Base-by-base conservation (phyloP, 345 rosid species). In the Salix koriyanagi region DNA sequence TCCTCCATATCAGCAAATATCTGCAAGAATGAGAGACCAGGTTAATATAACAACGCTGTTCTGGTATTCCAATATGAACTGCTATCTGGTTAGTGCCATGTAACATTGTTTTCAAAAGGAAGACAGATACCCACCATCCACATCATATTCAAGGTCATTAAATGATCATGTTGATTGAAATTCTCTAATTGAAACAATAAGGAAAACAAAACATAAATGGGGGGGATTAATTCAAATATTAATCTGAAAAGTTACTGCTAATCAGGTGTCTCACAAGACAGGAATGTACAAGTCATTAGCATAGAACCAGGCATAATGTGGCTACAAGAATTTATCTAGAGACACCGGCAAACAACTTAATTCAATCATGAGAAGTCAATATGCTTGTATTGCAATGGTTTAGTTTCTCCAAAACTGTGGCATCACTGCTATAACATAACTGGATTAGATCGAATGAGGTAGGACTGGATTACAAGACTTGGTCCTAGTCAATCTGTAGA, bases 1-100 rank as follows among this genome's bases (percentile, higher is more conserved):
- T 96, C 99, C 87, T 93, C 99, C 99, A 96, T 96, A 80, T 96
- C 98, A 65, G 97, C 99, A 86, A 96, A 96, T 81, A 93, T 82
- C 99, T 91, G 67, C 78, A 69, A 54, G 26, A 77, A 50, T 18
- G 70, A 65, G 46, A 12, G 28, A 32, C 19, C 56, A 77, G 56
- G 69, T 11, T 73, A 44, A 65, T 30, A 23, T 60, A 70, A 16
- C 68, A 76, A 62, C 36, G 26, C 21, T 0, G 50, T 25, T 58
- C 23, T 68, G 48, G 32, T 21, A 73, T 72, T 42, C 11, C 76
- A 72, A 67, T 14, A 13, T 15, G 12, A 60, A 14, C 52, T 28
- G 50, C 50, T 58, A 61, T 44, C 37, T 78, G 48, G 58, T 72
- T 37, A 65, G 62, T 54, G 41, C 39, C 48, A 26, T 28, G 14